Base-by-base conservation (phyloP, 768 basidiomycete genomes). In the Mycena haematopus region DNA sequence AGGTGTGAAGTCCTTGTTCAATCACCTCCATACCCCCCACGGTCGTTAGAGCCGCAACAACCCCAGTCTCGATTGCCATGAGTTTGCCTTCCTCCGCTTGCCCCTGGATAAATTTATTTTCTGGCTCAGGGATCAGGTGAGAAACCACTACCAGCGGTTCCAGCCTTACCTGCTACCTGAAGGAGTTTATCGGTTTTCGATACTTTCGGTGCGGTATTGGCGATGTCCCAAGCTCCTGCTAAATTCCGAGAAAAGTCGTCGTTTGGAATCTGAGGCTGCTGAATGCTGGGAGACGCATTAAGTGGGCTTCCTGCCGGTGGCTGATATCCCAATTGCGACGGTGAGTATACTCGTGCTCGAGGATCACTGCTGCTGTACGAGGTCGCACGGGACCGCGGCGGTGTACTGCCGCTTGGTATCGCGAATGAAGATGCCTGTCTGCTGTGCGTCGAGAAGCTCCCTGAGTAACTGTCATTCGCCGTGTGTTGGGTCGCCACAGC, bases 1-100 rank as follows among this genome's bases (percentile, higher is more conserved):
- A 69, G 8, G 58, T 66, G 36, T 66, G 40, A 11, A 72, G 55
- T 7, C 66, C 67, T 4, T 66, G 50, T 44, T 70, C 69, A 24
- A 69, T 62, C 14, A 25, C 57, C 49, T 66, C 65, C 61, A 66
- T 66, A 19, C 53, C 65, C 4, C 65, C 65, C 24, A 60, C 58
- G 2, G 49, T 55, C 19, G 29, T 58, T 6, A 51, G 33, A 22
- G 53, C 66, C 8, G 58, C 40, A 1, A 58, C 62, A 33, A 67
- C 62, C 3, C 66, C 66, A 31, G 66, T 63, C 2, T 36, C 58
- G 5, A 67, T 7, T 36, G 62, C 59, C n/a, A 35, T 51, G n/a
- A 21, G 58, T 38, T 61, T 46, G 13, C 54, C 56, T 42, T 62
- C 58, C 31, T 60, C 35, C 35, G 35, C 62, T 45, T 60, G 54